Percentiles rank a stretch among this genome's conserved stretches.
Conservation (phyloP, 257 asterid genomes). For the Solanum raphanifolium region DNA sequence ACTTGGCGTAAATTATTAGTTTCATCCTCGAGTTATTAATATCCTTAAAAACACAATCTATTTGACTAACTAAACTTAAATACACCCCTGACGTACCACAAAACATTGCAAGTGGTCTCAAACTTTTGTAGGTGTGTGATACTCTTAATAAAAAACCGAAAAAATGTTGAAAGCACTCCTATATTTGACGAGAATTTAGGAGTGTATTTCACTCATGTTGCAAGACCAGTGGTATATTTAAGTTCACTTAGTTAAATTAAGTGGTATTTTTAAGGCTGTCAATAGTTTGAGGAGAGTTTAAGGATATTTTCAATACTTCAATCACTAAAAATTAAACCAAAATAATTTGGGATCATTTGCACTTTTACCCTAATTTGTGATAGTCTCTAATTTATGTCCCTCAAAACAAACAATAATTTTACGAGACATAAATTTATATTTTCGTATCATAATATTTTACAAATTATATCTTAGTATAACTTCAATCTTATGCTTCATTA, state of each 20-base stretch:
- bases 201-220: too few species aligned
- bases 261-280: rapidly evolving
- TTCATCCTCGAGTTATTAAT: rapidly evolving
- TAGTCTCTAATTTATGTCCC: not conserved
- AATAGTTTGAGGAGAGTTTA: too few species aligned
- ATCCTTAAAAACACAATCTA: too few species aligned
- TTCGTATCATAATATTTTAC: not conserved
- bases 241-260: too few species aligned
- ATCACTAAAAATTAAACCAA: too few species aligned
- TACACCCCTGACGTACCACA: not conserved
- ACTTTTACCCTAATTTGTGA: not conserved
- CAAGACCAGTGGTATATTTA: rapidly evolving
- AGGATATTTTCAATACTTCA: rapidly evolving
- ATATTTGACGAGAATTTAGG: not conserved
- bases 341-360: not conserved
- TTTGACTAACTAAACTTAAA: not conserved
- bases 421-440: not conserved
- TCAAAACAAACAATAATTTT: not conserved
- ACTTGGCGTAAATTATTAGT: too few species aligned
- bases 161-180: too few species aligned
- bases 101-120: too few species aligned
- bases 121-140: too few species aligned
- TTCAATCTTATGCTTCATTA: not conserved
- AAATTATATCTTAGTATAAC: not conserved
- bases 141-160: too few species aligned